phyloP scores from a whole-genome alignment of 768 basidiomycete species.

The Xerocomellus intermedius region DNA sequence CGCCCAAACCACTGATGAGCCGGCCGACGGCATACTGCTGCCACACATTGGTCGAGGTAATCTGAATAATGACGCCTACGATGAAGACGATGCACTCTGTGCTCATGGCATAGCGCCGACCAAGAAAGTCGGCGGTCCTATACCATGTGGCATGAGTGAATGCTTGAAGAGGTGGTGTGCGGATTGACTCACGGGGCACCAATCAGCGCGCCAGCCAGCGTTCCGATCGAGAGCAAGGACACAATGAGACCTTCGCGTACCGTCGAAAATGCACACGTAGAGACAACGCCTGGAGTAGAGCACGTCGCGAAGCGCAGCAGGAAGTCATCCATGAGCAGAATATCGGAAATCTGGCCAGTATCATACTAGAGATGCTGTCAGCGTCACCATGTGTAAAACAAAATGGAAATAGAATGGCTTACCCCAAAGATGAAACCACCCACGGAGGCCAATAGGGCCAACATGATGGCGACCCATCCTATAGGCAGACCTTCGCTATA shows the following conservation, averaged over 20 bases:
- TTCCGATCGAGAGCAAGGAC: conserved; percentile 68
- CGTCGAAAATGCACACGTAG: conserved; percentile 51
- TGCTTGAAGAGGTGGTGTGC: not conserved
- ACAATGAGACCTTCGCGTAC: conserved; percentile 69
- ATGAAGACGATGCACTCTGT: not conserved
- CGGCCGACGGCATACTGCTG: conserved; percentile 68
- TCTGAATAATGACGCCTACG: conserved; percentile 61
- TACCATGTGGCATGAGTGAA: not conserved
- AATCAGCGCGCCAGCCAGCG: conserved; percentile 56
- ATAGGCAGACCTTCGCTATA: conserved; percentile 58
- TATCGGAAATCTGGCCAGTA: conserved; percentile 66
- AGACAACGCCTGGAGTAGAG: conserved; percentile 35
- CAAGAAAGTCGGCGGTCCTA: conserved; percentile 62
- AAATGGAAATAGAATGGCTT: not conserved
- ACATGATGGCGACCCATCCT: conserved; percentile 59
- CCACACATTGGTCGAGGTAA: conserved; percentile 52
- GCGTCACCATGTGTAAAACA: not conserved
- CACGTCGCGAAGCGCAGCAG: conserved; percentile 60
- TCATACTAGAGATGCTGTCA: conserved; percentile 45
- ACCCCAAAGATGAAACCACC: conserved; percentile 65
- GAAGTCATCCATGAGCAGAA: conserved; percentile 62
- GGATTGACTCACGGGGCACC: conserved; percentile 54
- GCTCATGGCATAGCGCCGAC: conserved; percentile 41
- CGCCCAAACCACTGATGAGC: conserved; percentile 62
- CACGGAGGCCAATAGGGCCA: conserved; percentile 68